Conservation (phyloP, 257 asterid genomes). For the Misopates orontium region DNA sequence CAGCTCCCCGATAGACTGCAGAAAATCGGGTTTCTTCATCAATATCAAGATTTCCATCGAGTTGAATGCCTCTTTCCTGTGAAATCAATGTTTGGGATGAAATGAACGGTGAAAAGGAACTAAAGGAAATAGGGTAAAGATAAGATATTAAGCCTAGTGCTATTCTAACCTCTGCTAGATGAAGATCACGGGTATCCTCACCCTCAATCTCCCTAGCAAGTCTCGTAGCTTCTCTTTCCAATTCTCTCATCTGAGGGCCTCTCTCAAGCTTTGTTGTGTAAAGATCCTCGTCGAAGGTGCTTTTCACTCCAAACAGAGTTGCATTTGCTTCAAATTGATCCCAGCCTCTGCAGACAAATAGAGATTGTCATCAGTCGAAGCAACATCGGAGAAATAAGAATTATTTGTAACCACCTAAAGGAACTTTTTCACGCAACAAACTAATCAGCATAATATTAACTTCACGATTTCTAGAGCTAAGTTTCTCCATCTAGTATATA, state of each 20-base stretch:
- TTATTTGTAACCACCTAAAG: conserved; percentile 9
- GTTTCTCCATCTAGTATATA: conserved; percentile 13
- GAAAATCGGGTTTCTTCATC: conserved; percentile 60
- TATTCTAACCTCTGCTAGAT: conserved; percentile 83
- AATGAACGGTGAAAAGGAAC: not conserved
- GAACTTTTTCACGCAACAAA: conserved; percentile 12
- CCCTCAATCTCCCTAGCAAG: conserved; percentile 94
- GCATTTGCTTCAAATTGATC: conserved; percentile 90
- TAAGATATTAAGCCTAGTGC: not conserved
- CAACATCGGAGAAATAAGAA: conserved; percentile 12
- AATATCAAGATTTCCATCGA: conserved; percentile 41
- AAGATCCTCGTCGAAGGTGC: conserved; percentile 93
- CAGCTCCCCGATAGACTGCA: conserved; percentile 46
- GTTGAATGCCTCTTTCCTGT: conserved; percentile 56
- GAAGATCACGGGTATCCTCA: conserved; percentile 88
- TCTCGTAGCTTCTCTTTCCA: conserved; percentile 82
- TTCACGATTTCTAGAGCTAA: conserved; percentile 17
- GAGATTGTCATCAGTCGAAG: conserved; percentile 11
- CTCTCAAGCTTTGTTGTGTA: conserved; percentile 93
- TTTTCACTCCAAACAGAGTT: conserved; percentile 85
- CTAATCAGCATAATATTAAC: not conserved
- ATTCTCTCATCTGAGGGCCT: conserved; percentile 85
- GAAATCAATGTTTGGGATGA: conserved; percentile 17
- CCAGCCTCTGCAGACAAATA: conserved; percentile 70
- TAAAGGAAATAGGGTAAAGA: not conserved